Evolutionary conservation across 2,329 filamentous ascomycete species (phyloP), one percentile per base, ranked within the genome.

Genomic region (Fusarium piperis): DNA sequence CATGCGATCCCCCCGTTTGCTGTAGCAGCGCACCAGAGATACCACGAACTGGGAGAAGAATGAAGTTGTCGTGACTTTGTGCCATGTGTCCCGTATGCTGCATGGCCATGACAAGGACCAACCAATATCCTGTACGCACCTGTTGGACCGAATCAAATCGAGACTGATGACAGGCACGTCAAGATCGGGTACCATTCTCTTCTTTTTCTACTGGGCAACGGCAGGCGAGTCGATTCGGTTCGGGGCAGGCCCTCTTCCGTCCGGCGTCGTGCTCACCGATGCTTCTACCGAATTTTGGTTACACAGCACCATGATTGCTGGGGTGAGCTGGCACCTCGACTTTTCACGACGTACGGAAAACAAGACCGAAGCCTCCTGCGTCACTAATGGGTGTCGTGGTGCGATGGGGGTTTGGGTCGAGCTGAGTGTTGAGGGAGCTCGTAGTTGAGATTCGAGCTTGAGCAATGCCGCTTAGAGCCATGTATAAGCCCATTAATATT

Each of bases 1-100:
- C 82, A 87, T 57, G 71, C 78, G 4, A 85, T 91, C 71, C 89
- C 89, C 5, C 57, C 78, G 1, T 92, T 91, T 79, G 89, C 89
- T 7, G 83, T 89, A 78, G 74, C 82, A 6, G 89, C 90, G 6
- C 90, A 92, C 67, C 61, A 70, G 36, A 77, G 81, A 71, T 82
- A 78, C 61, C 81, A 82, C 64, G 76, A 81, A 67, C 65, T 81
- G 65, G 78, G 72, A 64, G 77, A 71, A 59, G 73, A 52, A 70
- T 62, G 23, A 60, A 35, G 61, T 60, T 28, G 18, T 53, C 30
- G 32, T 53, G 51, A 11, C 44, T n/a, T 18, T 28, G 23, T 30
- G 2, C 44, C 16, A 30, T 51, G 44, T 51, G 44, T 18, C 28
- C 44, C 10, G 44, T 18, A 18, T 48, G 26, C 26, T 3, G 44